phyloP scores from a whole-genome alignment of 495 filamentous ascomycete genomes.

The Ramalina peruviana region DNA sequence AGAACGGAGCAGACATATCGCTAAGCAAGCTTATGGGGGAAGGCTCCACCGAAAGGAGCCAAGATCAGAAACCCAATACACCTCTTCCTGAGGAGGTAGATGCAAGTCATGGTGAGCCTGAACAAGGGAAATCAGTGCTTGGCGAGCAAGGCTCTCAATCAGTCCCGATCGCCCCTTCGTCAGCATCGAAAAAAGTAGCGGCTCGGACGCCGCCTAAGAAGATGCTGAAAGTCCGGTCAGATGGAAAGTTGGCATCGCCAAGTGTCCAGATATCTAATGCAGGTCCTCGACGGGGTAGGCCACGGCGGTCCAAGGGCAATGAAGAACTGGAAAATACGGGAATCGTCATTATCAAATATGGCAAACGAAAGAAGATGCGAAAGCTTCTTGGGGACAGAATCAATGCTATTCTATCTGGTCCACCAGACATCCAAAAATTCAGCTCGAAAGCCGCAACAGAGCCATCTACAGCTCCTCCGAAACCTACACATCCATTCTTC shows the following conservation, averaged over 20 bases:
- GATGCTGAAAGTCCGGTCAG: slow-evolving; percentile 38
- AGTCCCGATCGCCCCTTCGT: background rate
- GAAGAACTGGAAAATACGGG: slow-evolving; percentile 13
- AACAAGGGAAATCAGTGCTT: no score
- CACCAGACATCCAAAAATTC: background rate
- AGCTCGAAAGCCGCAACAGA: slow-evolving; percentile 4
- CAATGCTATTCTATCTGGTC: slow-evolving; percentile 32
- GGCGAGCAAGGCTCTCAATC: background rate
- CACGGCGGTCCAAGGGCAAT: slow-evolving; percentile 15
- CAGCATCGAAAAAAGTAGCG: background rate
- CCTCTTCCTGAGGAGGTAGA: background rate
- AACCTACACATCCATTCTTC: slow-evolving; percentile 76
- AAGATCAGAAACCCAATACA: background rate
- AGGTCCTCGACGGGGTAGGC: slow-evolving; percentile 18
- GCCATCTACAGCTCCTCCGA: slow-evolving; percentile 29
- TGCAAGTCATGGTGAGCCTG: background rate
- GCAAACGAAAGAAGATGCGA: slow-evolving; percentile 11
- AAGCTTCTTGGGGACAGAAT: slow-evolving; percentile 31
- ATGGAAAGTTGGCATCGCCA: slow-evolving; percentile 46
- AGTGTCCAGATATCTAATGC: slow-evolving; percentile 16
- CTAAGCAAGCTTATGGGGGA: background rate
- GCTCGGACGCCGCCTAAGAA: slow-evolving; percentile 18
- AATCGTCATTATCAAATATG: slow-evolving; percentile 35
- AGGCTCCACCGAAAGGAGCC: background rate
- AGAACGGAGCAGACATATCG: background rate